Evolutionary conservation across 345 rosid species (phyloP), one percentile per base, ranked within the genome.

Genomic region (Melaleuca alternifolia): DNA sequence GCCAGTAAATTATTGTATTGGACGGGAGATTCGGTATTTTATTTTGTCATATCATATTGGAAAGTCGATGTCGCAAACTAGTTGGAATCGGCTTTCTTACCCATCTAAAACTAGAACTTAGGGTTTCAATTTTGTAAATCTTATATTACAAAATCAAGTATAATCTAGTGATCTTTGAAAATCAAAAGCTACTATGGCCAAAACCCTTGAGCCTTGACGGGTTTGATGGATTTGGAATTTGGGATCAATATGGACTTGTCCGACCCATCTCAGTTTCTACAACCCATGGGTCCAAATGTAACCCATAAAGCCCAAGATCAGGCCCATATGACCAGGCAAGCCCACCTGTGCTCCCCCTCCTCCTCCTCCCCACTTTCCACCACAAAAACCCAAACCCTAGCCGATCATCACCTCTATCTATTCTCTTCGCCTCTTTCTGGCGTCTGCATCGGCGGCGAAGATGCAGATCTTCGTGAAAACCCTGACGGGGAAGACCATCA

Each of bases 381-480:
- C 26, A 18, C 48, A 71, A 71, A 71, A 71, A 41, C 79, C 48
- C 26, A 4, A 71, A 37, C 81, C 81, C 81, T 71, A 37, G 81
- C 81, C 48, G 26, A 71, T 18, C 48, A 1, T 10, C 81, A 37
- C 81, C 81, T 37, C 48, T 48, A 71, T 71, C 48, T 48, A 71
- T 71, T 71, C 23, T 18, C 48, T 4, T 12, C 79, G 24, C 24
- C 44, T 33, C 46, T 37, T 48, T 9, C 21, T 30, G 41, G 41
- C 41, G 48, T 84, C 84, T 37, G 62, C 59, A 83, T 54, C 41
- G 23, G 18, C 57, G 18, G 11, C 50, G 54, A 89, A 87, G 89
- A 94, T 94, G 96, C 96, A 94, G 94, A 93, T 94, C 92, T 94
- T 94, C 88, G 96, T 93, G 88, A 94, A 94, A 87, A 93, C 97